Evolutionary conservation across 805 yeast species (phyloP).

Genomic region (Schwanniomyces sp.): DNA sequence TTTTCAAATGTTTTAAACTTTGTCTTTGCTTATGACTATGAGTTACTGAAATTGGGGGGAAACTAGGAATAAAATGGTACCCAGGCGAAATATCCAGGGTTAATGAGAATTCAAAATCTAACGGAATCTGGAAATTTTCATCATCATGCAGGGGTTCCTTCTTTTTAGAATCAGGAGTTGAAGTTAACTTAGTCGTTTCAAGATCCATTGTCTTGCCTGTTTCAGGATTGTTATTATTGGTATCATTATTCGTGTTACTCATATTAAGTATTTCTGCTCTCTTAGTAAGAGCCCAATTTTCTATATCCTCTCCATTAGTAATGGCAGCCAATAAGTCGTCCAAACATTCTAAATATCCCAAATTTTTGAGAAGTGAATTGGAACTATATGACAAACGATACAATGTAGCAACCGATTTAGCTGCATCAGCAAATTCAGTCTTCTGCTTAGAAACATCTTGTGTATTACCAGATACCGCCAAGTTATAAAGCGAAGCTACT

Average conservation of each 20-base stretch:
- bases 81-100: conserved; percentile 25
- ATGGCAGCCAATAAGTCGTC: conserved; percentile 52
- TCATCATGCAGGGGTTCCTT: not conserved
- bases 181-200: not conserved
- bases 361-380: conserved; percentile 44
- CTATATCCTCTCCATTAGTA: conserved; percentile 44
- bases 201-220: not conserved
- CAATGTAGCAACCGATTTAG: conserved; percentile 46
- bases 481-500: conserved; percentile 53
- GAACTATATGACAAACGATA: conserved; percentile 61
- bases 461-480: conserved; percentile 10
- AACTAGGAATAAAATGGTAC: conserved; percentile 30
- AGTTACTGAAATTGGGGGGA: conserved; percentile 40
- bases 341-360: conserved; percentile 63
- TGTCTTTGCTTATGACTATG: conserved; percentile 23
- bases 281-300: conserved; percentile 52
- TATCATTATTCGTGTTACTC: conserved; percentile 3
- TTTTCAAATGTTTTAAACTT: conserved; percentile 11
- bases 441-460: conserved; percentile 11
- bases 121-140: conserved; percentile 16
- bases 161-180: not conserved
- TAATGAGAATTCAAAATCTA: conserved; percentile 31
- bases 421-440: conserved; percentile 40
- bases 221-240: not conserved
- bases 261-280: conserved; percentile 38